phyloP scores from a whole-genome alignment of 805 yeast species.

The Ogataea wickerhamii region DNA sequence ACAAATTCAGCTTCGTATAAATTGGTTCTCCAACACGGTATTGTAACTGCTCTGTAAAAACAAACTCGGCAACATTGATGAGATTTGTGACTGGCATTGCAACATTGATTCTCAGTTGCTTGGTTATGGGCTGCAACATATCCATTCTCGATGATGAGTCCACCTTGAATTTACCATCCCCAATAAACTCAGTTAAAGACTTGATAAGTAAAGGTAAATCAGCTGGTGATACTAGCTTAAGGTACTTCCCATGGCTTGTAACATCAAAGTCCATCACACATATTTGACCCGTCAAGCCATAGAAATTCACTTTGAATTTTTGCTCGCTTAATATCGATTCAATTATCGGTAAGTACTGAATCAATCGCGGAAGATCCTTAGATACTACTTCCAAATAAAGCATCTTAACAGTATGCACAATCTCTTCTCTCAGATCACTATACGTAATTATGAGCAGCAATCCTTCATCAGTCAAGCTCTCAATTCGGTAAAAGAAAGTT shows the following conservation, averaged over 20 bases:
- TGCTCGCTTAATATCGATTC: slow-evolving; percentile 20
- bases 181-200: slow-evolving; percentile 14
- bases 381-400: slow-evolving; percentile 16
- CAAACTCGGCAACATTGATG: slow-evolving; percentile 54
- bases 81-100: slow-evolving; percentile 58
- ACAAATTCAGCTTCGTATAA: slow-evolving; percentile 39
- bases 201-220: slow-evolving; percentile 14
- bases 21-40: slow-evolving; percentile 65
- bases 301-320: slow-evolving; percentile 27
- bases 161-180: slow-evolving; percentile 5
- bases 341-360: slow-evolving; percentile 23
- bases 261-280: slow-evolving; percentile 12
- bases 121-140: slow-evolving; percentile 6
- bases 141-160: slow-evolving; percentile 4
- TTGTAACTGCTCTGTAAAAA: slow-evolving; percentile 38
- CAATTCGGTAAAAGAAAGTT: slow-evolving; percentile 55
- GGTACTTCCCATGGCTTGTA: slow-evolving; percentile 2
- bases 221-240: slow-evolving; percentile 11
- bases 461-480: slow-evolving; percentile 31
- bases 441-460: slow-evolving; percentile 44
- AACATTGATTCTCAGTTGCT: slow-evolving; percentile 45
- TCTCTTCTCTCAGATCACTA: slow-evolving; percentile 46
- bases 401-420: slow-evolving; percentile 27
- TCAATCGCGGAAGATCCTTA: slow-evolving; percentile 7
- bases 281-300: slow-evolving; percentile 24